phyloP scores from a whole-genome alignment of 2,329 filamentous ascomycete genomes.

The Passalora sequoiae region DNA sequence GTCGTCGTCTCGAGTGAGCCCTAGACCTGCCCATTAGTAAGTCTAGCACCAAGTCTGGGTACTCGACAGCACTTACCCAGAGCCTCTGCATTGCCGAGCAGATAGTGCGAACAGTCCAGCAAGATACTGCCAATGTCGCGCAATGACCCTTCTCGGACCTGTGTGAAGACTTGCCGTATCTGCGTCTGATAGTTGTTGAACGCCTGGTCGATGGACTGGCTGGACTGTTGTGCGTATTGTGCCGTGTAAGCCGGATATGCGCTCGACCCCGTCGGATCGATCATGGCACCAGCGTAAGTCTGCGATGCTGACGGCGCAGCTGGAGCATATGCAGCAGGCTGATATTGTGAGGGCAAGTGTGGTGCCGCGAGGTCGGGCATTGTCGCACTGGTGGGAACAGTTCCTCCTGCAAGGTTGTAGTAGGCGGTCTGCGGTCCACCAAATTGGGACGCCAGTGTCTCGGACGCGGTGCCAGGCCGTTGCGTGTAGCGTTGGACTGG shows the following conservation, averaged over 20 bases:
- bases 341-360: conserved; percentile 62
- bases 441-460: conserved; percentile 66
- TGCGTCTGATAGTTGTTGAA: conserved; percentile 59
- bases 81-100: conserved; percentile 59
- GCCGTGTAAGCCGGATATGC: conserved; percentile 25
- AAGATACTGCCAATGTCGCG: conserved; percentile 55
- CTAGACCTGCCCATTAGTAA: conserved; percentile 44
- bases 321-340: conserved; percentile 57
- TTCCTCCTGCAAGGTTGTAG: conserved; percentile 65
- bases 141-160: conserved; percentile 59
- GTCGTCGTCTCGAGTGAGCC: conserved; percentile 78
- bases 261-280: conserved; percentile 43
- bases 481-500: conserved; percentile 67
- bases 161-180: conserved; percentile 62
- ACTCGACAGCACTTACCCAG: conserved; percentile 53
- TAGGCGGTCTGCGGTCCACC: conserved; percentile 58
- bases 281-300: conserved; percentile 50
- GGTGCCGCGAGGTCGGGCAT: conserved; percentile 53
- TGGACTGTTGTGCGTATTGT: conserved; percentile 21
- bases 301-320: conserved; percentile 50
- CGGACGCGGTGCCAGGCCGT: conserved; percentile 65
- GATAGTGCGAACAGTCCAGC: conserved; percentile 60
- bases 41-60: conserved; percentile 32
- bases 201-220: conserved; percentile 53
- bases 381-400: conserved; percentile 54